Evolutionary conservation across 1,139 yeast genomes (phyloP), one percentile per base, ranked within the genome.

Genomic region (Suhomyces kunorum): DNA sequence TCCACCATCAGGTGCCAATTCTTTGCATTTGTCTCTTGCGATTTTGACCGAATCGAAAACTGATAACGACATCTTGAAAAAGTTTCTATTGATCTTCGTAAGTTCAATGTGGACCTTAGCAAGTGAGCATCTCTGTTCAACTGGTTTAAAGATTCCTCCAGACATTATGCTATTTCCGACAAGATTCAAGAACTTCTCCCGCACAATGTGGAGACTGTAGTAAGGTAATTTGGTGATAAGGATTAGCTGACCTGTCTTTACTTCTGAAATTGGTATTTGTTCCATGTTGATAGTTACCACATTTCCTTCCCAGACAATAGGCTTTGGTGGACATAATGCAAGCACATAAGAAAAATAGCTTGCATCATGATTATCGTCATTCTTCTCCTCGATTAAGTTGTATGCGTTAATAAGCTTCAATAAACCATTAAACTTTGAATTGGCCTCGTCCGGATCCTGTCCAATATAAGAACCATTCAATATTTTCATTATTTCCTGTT

Each of bases 251-350:
- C 96, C 95, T 9, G 81, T 80, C 47, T 75, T 75, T 16, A 87
- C 71, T 43, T 71, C 77, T 5, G 72, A 63, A 6, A 71, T 66
- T 1, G 77, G 76, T 1, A 69, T 71, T 6, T 63, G 61, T 28
- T 68, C 68, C 29, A 82, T 61, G 16, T 78, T 76, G 13, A 87
- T 59, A 37, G 80, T 77, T 25, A 83, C 76, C 46, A 85, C 82
- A 17, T 77, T 74, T 2, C 98, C 98, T 48, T 87, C 92, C 98
- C 98, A 90, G 20, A 87, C 80, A 57, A 90, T 76, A 0, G 97
- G 95, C 53, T 87, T 87, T 11, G 83, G 77, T 2, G 96, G 92
- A 53, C 87, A 82, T 16, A 89, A 65, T 0, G 90, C 83, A 25
- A 90, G 55, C 12, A 89, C 76, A 51, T 88, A 88, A 0, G 87